Evolutionary conservation across 129 eudicot species (phyloP), one percentile per base, ranked within the genome.

Genomic region (Glebionis coronaria): DNA sequence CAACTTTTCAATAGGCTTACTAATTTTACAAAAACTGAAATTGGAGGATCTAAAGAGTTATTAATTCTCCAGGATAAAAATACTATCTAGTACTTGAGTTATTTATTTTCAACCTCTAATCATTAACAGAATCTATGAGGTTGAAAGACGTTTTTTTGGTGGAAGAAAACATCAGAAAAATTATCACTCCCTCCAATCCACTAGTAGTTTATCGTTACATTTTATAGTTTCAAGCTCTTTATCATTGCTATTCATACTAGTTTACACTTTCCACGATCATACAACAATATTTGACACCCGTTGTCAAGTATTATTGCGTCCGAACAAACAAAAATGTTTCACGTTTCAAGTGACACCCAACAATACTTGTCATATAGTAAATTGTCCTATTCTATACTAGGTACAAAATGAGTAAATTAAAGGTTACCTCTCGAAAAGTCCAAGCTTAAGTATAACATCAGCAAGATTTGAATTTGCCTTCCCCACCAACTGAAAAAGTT

Each of bases 381-480:
- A 61, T n/a, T 35, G 21, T 42, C 12, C 11, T 1, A 55, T 44
- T 2, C 12, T 5, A 64, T 44, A 13, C n/a, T n/a, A n/a, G n/a
- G n/a, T n/a, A 15, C 15, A 63, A 29, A 64, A 11, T 21, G 23
- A 45, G 29, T 44, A 18, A 19, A 65, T 3, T 56, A 27, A 49
- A 23, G 2, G 10, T 76, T 73, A 91, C 97, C 97, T 88, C 70
- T 91, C 97, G 59, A 91, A 91, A 56, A 91, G 97, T 44, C 97
- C 97, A 65, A 91, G 94, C 95, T 85, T 91, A 56, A 91, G 94
- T 73, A 91, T 91, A 49, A 91, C 97, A 82, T 91, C 97, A 56
- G 96, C 96, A 25, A 91, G 96, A 85, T 91, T 91, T 25, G 96
- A 88, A 76, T 91, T 91, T 28, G 97, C 97, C 83, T 91, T 91